Evolutionary conservation across 2,329 filamentous ascomycete species (phyloP).

Genomic region (Sporothrix schenckii): DNA sequence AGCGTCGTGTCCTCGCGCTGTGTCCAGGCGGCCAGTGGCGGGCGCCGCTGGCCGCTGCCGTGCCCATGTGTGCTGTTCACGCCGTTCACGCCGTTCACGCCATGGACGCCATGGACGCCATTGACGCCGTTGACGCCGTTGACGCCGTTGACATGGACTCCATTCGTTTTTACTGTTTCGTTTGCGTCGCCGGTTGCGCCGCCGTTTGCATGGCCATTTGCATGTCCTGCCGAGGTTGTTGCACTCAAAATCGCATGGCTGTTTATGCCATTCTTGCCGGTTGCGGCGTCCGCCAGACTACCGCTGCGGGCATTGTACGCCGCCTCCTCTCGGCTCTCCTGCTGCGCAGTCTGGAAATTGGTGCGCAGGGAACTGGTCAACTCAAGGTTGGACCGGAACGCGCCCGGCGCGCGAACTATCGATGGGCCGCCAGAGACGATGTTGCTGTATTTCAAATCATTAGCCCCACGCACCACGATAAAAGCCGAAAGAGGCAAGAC

Average conservation of each 20-base stretch:
- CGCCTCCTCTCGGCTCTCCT: conserved; percentile 52
- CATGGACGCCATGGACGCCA: not conserved
- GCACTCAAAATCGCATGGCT: not conserved
- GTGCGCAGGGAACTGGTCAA: conserved; percentile 83
- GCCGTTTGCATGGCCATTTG: no score
- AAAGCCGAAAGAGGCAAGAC: not conserved
- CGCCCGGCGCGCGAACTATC: conserved; percentile 76
- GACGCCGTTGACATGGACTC: not conserved
- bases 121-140: not conserved
- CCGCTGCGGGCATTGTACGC: conserved; percentile 34
- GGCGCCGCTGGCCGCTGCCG: conserved; percentile 37
- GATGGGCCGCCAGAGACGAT: conserved; percentile 83
- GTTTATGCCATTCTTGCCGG: conserved; percentile 28
- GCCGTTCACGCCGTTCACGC: conserved; percentile 6
- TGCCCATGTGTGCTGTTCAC: conserved; percentile 25
- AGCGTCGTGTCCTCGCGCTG: conserved; percentile 61
- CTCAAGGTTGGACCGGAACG: conserved; percentile 88
- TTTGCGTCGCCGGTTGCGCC: conserved; percentile 36
- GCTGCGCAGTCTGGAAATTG: conserved; percentile 76
- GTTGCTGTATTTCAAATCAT: conserved; percentile 57
- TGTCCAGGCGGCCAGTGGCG: conserved; percentile 65
- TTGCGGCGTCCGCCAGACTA: conserved; percentile 32
- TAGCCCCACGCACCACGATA: conserved; percentile 14
- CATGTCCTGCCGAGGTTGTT: not conserved
- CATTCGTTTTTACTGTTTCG: conserved; percentile 35